These are phyloP conservation scores for Picea abies DNA, from an alignment of 83 land plant species.

Conservation along the genomic window DNA sequence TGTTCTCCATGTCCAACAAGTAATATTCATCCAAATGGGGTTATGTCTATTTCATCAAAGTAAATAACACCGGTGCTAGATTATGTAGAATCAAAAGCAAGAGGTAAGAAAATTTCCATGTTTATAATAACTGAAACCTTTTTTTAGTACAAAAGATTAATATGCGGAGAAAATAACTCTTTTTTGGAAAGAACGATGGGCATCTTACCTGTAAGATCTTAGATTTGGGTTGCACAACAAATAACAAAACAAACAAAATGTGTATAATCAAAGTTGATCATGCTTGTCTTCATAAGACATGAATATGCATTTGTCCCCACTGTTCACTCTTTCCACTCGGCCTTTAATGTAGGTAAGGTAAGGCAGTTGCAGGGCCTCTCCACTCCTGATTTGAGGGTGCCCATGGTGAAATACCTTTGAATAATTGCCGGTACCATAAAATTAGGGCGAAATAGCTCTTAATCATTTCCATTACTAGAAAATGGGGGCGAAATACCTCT, in stretches of 20 bases:
- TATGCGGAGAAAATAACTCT: background rate
- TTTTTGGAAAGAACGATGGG: background rate
- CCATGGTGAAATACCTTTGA: too few relatives aligned
- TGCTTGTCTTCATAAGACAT: background rate
- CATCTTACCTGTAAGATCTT: conserved; percentile 75
- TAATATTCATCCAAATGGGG: too few relatives aligned
- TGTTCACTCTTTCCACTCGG: too few relatives aligned
- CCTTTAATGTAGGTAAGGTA: too few relatives aligned
- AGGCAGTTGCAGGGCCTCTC: too few relatives aligned
- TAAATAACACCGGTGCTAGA: conserved; percentile 76
- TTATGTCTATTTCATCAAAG: conserved; percentile 90
- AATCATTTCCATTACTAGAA: too few relatives aligned
- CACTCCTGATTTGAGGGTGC: too few relatives aligned
- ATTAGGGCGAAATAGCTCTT: too few relatives aligned
- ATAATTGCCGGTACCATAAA: too few relatives aligned
- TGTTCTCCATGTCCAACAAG: too few relatives aligned
- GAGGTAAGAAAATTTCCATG: background rate
- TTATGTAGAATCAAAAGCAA: conserved; percentile 35
- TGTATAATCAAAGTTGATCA: background rate
- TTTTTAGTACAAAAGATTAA: background rate
- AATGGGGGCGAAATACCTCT: too few relatives aligned
- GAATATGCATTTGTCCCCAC: too few relatives aligned
- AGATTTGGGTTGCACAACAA: conserved; percentile 83
- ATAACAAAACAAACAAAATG: background rate
- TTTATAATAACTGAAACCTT: background rate